Conservation (phyloP, 1,284 basidiomycete genomes). For the Lignosus rhinocerotis region DNA sequence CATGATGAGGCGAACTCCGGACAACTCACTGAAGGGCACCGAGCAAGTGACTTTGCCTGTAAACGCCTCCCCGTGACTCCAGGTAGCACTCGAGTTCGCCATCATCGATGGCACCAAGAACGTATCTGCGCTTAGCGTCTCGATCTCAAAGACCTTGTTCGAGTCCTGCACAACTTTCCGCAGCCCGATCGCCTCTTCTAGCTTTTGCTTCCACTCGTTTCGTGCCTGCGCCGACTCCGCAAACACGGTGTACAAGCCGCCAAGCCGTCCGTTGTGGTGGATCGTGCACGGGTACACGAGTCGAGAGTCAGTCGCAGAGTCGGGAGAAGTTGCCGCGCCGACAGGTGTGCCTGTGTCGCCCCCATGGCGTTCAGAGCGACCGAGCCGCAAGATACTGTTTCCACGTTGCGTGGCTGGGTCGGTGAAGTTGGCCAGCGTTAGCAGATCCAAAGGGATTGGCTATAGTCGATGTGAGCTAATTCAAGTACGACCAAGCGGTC, state of each 20-base stretch:
- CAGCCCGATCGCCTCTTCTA: slow-evolving; percentile 86
- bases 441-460: slow-evolving; percentile 89
- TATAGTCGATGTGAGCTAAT: slow-evolving; percentile 30
- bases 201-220: slow-evolving; percentile 85
- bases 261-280: slow-evolving; percentile 81
- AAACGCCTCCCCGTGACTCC: slow-evolving; percentile 72
- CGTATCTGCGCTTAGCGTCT: slow-evolving; percentile 82
- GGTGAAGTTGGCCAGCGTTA: slow-evolving; percentile 79
- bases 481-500: not conserved
- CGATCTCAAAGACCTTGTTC: slow-evolving; percentile 90
- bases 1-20: not conserved
- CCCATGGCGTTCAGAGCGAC: slow-evolving; percentile 36
- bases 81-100: slow-evolving; percentile 46
- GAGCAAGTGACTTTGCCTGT: slow-evolving; percentile 93
- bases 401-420: slow-evolving; percentile 71
- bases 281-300: slow-evolving; percentile 83
- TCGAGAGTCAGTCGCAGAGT: slow-evolving; percentile 60
- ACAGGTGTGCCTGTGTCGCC: slow-evolving; percentile 35
- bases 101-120: slow-evolving; percentile 73
- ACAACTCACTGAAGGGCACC: slow-evolving; percentile 81
- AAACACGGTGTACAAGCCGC: slow-evolving; percentile 84
- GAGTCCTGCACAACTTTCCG: slow-evolving; percentile 87
- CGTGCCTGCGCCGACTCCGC: slow-evolving; percentile 79
- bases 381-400: slow-evolving; percentile 55
- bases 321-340: slow-evolving; percentile 41